These are phyloP conservation scores for Mycena belliarum DNA, from an alignment of 768 basidiomycete genomes.

Conservation along the genomic window DNA sequence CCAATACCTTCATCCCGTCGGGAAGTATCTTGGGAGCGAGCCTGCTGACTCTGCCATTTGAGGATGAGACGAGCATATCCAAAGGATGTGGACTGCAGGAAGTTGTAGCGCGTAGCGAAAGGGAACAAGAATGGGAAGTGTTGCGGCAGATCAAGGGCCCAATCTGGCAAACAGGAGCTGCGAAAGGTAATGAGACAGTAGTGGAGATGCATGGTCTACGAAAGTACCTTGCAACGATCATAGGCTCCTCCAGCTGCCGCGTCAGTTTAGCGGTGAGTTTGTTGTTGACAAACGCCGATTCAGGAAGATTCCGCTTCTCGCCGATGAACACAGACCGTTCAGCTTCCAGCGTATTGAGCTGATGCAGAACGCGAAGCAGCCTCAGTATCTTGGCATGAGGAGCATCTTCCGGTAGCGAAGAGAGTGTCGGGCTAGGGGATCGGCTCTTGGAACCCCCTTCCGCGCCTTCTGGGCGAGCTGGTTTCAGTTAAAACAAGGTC, in stretches of 20 bases:
- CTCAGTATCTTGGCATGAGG: slow-evolving; percentile 90
- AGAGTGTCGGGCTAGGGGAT: slow-evolving; percentile 66
- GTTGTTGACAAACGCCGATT: slow-evolving; percentile 93
- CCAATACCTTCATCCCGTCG: slow-evolving; percentile 89
- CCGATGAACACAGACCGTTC: slow-evolving; percentile 56
- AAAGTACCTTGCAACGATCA: slow-evolving; percentile 93
- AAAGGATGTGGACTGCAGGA: slow-evolving; percentile 96
- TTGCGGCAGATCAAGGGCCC: slow-evolving; percentile 94
- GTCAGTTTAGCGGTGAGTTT: slow-evolving; percentile 98
- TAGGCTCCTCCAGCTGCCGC: slow-evolving; percentile 94
- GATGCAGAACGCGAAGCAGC: slow-evolving; percentile 83
- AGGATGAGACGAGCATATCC: slow-evolving; percentile 94
- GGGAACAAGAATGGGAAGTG: slow-evolving; percentile 99
- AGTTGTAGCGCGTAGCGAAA: slow-evolving; percentile 95
- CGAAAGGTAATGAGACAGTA: slow-evolving; percentile 12
- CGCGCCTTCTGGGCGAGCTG: slow-evolving; percentile 41
- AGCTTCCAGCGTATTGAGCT: slow-evolving; percentile 72
- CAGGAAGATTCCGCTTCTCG: slow-evolving; percentile 63
- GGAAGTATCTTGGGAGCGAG: slow-evolving; percentile 73
- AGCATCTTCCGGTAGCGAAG: slow-evolving; percentile 82
- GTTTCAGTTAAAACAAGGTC: neutral
- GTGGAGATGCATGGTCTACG: neutral
- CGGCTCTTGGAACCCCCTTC: slow-evolving; percentile 52
- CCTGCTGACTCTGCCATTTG: slow-evolving; percentile 92
- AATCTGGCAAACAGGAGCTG: slow-evolving; percentile 95